Percentiles rank a stretch among this genome's conserved stretches.
Evolutionary conservation across 208 protist genomes (phyloP).

Genomic region (Trypanosoma grayi): DNA sequence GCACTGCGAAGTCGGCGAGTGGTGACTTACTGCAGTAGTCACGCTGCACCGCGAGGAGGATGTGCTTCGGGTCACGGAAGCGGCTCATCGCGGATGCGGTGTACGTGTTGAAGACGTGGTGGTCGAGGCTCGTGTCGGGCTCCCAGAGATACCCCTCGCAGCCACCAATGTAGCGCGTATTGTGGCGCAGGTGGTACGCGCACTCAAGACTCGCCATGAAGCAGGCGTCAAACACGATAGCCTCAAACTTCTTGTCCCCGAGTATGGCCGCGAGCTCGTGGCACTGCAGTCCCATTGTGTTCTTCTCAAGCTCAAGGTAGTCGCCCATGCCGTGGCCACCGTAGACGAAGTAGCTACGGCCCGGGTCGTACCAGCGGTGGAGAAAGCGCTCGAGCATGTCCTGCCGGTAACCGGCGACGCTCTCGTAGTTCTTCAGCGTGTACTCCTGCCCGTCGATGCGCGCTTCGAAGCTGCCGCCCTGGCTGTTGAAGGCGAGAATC

Average conservation of each 20-base stretch:
- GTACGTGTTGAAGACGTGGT: slow-evolving; percentile 83
- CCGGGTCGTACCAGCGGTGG: slow-evolving; percentile 61
- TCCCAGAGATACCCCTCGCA: slow-evolving; percentile 88
- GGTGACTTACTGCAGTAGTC: slow-evolving; percentile 68
- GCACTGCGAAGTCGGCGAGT: slow-evolving; percentile 71
- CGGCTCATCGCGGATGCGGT: slow-evolving; percentile 74
- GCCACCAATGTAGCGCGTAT: slow-evolving; percentile 78
- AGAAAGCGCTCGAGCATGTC: slow-evolving; percentile 72
- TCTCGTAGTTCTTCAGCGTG: slow-evolving; percentile 69
- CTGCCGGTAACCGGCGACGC: slow-evolving; percentile 54
- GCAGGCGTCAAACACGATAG: slow-evolving; percentile 85
- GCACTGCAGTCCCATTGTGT: slow-evolving; percentile 55
- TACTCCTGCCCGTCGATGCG: slow-evolving; percentile 70
- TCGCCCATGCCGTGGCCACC: slow-evolving; percentile 88
- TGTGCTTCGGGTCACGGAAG: slow-evolving; percentile 51
- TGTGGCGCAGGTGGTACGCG: slow-evolving; percentile 78
- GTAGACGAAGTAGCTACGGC: slow-evolving; percentile 83
- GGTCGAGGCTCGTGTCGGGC: slow-evolving; percentile 68
- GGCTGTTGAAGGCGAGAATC: slow-evolving; percentile 84
- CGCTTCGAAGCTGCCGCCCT: slow-evolving; percentile 84
- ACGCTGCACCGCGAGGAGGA: slow-evolving; percentile 62
- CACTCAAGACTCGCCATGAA: slow-evolving; percentile 89
- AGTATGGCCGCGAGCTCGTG: slow-evolving; percentile 74
- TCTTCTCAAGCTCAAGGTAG: slow-evolving; percentile 76
- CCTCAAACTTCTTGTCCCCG: slow-evolving; percentile 62